These are phyloP conservation scores for Juncus inflexus DNA, from an alignment of 176 grass and related monocot species.

Conservation along the genomic window DNA sequence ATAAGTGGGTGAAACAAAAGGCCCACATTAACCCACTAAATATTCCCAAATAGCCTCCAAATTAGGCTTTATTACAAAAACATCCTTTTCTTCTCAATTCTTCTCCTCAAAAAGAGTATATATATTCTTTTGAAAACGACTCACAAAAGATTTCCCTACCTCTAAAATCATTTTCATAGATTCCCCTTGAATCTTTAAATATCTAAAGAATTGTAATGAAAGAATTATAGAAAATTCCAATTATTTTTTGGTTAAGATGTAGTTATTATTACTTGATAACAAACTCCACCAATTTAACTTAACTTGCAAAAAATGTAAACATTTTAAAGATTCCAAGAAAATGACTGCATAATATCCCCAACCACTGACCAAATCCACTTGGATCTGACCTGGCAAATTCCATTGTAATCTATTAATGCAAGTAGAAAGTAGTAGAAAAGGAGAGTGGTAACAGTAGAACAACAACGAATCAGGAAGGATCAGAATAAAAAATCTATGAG, in stretches of 20 bases:
- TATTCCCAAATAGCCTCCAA: slow-evolving; percentile 3
- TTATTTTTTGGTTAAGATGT: not conserved
- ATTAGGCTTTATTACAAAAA: slow-evolving; percentile 12
- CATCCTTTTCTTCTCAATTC: slow-evolving; percentile 6
- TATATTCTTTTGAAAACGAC: slow-evolving; percentile 15
- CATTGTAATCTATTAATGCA: no score
- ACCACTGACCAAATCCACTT: slow-evolving; percentile 3
- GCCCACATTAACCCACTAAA: slow-evolving; percentile 27
- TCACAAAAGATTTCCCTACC: not conserved
- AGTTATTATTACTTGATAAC: not conserved
- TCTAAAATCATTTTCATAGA: slow-evolving; percentile 1
- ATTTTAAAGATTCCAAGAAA: slow-evolving; percentile 38
- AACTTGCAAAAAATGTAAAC: slow-evolving; percentile 25
- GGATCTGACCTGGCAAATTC: not conserved
- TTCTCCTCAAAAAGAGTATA: not conserved
- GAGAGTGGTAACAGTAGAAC: no score
- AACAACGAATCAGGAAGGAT: no score
- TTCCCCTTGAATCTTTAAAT: not conserved
- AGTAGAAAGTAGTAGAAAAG: no score
- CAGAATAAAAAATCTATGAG: no score
- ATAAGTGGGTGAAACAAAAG: slow-evolving; percentile 13
- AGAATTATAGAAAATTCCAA: slow-evolving; percentile 1
- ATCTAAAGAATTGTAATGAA: not conserved
- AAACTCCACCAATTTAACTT: slow-evolving; percentile 3
- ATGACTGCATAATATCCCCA: slow-evolving; percentile 28